phyloP scores from a whole-genome alignment of 106 monocot genomes.

The Dendrobium nobile region DNA sequence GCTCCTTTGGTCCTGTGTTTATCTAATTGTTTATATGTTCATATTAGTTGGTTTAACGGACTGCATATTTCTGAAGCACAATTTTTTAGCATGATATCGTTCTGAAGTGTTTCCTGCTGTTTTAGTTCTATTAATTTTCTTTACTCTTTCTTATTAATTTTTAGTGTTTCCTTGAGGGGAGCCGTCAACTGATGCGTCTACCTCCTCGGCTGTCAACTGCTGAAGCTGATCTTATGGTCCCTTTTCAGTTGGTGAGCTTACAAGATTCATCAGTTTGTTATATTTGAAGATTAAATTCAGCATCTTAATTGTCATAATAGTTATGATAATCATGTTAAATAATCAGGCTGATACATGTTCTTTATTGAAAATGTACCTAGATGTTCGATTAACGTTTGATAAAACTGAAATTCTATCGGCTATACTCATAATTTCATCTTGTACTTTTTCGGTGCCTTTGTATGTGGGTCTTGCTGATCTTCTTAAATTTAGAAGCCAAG shows the following conservation, averaged over 20 bases:
- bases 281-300: neutral
- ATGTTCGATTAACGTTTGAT: neutral
- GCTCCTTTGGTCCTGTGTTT: neutral
- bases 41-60: neutral
- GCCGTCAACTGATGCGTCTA: slow-evolving; percentile 87
- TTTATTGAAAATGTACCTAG: neutral
- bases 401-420: neutral
- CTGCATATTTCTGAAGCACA: neutral
- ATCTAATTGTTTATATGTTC: neutral
- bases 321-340: neutral
- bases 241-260: slow-evolving; percentile 88
- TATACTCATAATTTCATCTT: neutral
- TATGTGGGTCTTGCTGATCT: neutral
- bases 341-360: neutral
- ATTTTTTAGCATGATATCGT: neutral
- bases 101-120: neutral
- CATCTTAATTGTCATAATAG: neutral
- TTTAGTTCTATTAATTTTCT: neutral
- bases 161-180: slow-evolving; percentile 98
- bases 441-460: neutral
- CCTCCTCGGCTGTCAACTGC: slow-evolving; percentile 95
- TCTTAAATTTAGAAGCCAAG: neutral
- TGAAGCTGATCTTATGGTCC: slow-evolving; percentile 96
- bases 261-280: neutral
- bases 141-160: slow-evolving; percentile 2